Base-by-base conservation (phyloP, 257 asterid genomes). In the Haberlea rhodopensis region DNA sequence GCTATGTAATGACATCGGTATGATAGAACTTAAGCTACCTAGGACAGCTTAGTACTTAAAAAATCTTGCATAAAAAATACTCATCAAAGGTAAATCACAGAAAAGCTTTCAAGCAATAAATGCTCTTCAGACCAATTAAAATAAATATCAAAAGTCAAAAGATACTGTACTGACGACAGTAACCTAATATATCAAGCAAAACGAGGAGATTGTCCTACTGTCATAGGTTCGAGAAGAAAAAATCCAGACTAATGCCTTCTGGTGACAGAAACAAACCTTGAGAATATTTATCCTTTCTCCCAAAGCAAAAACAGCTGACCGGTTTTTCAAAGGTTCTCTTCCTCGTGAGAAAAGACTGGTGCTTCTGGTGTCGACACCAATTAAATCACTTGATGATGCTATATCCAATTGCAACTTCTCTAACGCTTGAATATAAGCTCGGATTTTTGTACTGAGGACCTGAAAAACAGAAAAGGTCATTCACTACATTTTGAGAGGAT, bases 331-430 rank as follows among this genome's bases (percentile, higher is more conserved):
- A n/a, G 97, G 99, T 65, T 94, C 99, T 68, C 91, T 86, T 73
- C 96, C 97, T 76, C 97, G 86, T 65, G 81, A 78, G 79, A 94
- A 94, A 72, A 90, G 96, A 68, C 96, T 70, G 62, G 87, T 83
- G 83, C 90, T 94, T 86, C 97, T 82, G 74, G 99, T 81, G 71
- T 94, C 99, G 52, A 94, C 79, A 67, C 99, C 99, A 78, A 94
- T 94, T 81, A 94, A 83, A 86, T 94, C 99, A 78, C 74, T 94
- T 63, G 97, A 75, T 77, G 97, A 90, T 75, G 99, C 96, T 63
- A 90, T 94, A 76, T 94, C 99, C 84, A 94, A 73, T 73, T 90
- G 99, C 82, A 94, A 78, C 82, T 94, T 94, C 83, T 94, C 99
- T 74, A 90, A 72, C 45, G 99, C 97, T 82, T 90, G 99, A 84